Evolutionary conservation across 2,329 filamentous ascomycete species (phyloP), one percentile per base, ranked within the genome.

Genomic region (Clonostachys rosea): DNA sequence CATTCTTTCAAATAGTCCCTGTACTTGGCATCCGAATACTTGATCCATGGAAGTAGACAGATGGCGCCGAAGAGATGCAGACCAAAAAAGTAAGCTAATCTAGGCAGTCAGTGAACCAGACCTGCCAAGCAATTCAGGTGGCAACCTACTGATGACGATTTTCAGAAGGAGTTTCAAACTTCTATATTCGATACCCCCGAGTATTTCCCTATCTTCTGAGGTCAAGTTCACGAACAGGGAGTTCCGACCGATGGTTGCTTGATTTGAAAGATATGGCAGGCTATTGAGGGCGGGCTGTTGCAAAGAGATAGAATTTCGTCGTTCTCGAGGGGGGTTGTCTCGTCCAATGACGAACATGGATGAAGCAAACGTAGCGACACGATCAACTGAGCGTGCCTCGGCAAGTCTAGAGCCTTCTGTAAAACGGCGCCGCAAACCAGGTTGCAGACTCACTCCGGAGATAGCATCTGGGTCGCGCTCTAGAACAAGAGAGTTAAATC

Each of bases 151-250:
- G 33, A 62, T 51, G 0, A 69, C 63, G 48, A 78, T 71, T 51
- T 75, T 75, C 14, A 78, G 54, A 12, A 79, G 55, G 2, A 78
- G 52, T 52, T 73, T 75, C 34, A 79, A 56, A 34, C 67, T 72
- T 1, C 73, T 67, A 40, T 79, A 79, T 54, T 78, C 76, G 35
- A 77, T 71, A 1, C 75, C 76, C 2, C 75, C 75, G 0, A 79
- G 59, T n/a, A 63, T 59, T 47, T 75, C 69, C 6, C 67, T 58
- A 41, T 72, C 70, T 16, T 65, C 52, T 0, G 59, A 56, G 1
- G 66, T 66, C 43, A 77, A 40, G 44, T 75, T 70, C 33, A 65
- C 50, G 34, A 78, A 76, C 24, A 66, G 57, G 1, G 70, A 74
- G 49, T 76, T 76, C 3, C 70, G 61, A 1, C 73, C 71, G 6